Conservation (phyloP, 495 filamentous ascomycete species). For the Penicillium lagena region DNA sequence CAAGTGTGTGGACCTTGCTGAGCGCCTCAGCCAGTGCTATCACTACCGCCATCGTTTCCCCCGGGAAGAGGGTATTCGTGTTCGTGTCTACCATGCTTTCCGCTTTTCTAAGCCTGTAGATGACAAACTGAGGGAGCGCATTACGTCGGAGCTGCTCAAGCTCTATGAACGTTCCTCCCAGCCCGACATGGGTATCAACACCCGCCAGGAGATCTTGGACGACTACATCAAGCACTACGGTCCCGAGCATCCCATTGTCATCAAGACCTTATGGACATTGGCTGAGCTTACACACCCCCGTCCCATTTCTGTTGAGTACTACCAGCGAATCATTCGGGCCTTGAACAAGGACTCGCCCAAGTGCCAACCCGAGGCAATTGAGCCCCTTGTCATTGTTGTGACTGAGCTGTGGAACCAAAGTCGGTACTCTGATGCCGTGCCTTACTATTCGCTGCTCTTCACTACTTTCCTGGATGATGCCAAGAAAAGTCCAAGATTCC, state of each 20-base stretch:
- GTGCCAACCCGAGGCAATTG: conserved; percentile 27
- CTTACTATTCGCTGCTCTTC: conserved; percentile 26
- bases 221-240: conserved; percentile 27
- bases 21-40: conserved; percentile 27
- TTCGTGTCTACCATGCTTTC: conserved; percentile 28
- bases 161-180: conserved; percentile 28
- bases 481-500: conserved; percentile 23
- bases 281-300: conserved; percentile 29
- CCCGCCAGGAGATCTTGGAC: conserved; percentile 23
- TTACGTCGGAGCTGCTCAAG: conserved; percentile 18
- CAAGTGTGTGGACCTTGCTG: conserved; percentile 21
- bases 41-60: conserved; percentile 24
- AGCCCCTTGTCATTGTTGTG: conserved; percentile 30
- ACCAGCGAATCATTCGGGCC: conserved; percentile 26
- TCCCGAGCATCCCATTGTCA: conserved; percentile 20
- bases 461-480: conserved; percentile 21
- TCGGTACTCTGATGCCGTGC: conserved; percentile 27
- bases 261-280: conserved; percentile 28
- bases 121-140: conserved; percentile 5
- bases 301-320: conserved; percentile 29
- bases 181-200: conserved; percentile 24
- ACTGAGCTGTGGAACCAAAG: conserved; percentile 30
- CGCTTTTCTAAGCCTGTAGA: too few species aligned
- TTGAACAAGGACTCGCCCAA: conserved; percentile 27
- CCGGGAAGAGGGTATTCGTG: conserved; percentile 29